A percentile compares a stretch with the other conserved stretches of the same genome.
phyloP scores from a whole-genome alignment of 83 land plant genomes.

The Isoetes engelmannii region DNA sequence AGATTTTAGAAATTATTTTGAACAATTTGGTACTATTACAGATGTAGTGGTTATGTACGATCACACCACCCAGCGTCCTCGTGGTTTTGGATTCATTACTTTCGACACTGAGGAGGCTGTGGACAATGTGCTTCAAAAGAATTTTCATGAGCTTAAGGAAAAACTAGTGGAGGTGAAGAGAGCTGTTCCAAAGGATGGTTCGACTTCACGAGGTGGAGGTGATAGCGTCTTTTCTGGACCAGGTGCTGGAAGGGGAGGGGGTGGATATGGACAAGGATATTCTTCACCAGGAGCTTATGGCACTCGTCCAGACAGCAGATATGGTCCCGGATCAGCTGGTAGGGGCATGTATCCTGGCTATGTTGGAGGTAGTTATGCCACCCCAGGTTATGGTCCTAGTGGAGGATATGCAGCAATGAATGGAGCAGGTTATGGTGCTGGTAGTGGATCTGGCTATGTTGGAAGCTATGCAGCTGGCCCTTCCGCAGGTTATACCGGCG shows the following conservation, averaged over 20 bases:
- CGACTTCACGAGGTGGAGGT: background rate
- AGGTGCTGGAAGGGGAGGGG: too few species aligned
- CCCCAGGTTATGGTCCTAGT: too few species aligned
- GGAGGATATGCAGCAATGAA: too few species aligned
- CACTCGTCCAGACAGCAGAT: too few species aligned
- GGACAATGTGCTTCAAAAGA: background rate
- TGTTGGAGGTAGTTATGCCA: too few species aligned
- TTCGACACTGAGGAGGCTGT: conserved; percentile 35
- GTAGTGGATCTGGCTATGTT: background rate
- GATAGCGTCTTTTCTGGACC: background rate
- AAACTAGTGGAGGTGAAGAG: conserved; percentile 27
- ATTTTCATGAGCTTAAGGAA: conserved; percentile 19
- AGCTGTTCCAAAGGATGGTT: conserved; percentile 24
- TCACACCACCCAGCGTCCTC: conserved; percentile 19
- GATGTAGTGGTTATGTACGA: conserved; percentile 39
- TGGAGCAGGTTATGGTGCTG: background rate
- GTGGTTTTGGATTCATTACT: conserved; percentile 43
- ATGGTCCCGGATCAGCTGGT: too few species aligned
- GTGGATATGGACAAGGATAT: too few species aligned
- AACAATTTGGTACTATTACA: conserved; percentile 28
- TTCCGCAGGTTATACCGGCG: conserved; percentile 14
- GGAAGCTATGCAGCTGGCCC: conserved; percentile 3
- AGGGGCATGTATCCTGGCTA: too few species aligned
- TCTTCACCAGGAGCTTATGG: too few species aligned
- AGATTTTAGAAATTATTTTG: conserved; percentile 46